Evolutionary conservation across 2,329 filamentous ascomycete genomes (phyloP), one percentile per base, ranked within the genome.

Genomic region (Calonectria montana): DNA sequence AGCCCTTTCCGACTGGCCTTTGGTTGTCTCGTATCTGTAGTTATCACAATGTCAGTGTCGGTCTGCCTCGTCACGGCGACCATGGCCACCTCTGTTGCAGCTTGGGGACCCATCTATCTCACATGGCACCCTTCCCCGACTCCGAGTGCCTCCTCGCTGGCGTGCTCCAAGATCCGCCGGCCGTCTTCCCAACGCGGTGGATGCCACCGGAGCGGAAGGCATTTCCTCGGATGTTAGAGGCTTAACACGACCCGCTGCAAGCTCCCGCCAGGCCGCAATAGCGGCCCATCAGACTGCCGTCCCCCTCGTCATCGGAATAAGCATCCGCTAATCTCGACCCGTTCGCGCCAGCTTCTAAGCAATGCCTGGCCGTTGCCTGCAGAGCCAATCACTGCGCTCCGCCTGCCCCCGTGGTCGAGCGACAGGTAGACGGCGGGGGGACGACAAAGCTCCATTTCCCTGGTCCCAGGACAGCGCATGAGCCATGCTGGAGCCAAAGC

Each of bases 331-430:
- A 80, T 78, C 71, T 78, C 68, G 61, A 73, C 71, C 73, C 63
- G 70, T 74, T 75, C 69, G 66, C 75, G 69, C 69, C 70, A 74
- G 47, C 69, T 70, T 61, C 48, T 69, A 43, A 64, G 47, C 70
- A 59, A 27, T 65, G 39, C 39, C 59, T 71, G 61, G 62, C 69
- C 72, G 68, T 55, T 65, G 64, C 72, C 65, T 61, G 61, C 53
- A 53, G 73, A 65, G 68, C 81, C 81, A 83, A 83, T 83, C 76
- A 74, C 68, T 64, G 71, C 67, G 41, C 55, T 74, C 70, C 67
- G 75, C 79, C 57, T 41, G 55, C 75, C 81, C 81, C 78, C 81
- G 81, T 83, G 81, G 78, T 74, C 75, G 70, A 80, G 76, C 76
- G 80, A 82, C 79, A 82, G 79, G 78, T 47, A 29, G 23, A 27